Base-by-base conservation (phyloP, 257 asterid species). In the Przewalskia tangutica region DNA sequence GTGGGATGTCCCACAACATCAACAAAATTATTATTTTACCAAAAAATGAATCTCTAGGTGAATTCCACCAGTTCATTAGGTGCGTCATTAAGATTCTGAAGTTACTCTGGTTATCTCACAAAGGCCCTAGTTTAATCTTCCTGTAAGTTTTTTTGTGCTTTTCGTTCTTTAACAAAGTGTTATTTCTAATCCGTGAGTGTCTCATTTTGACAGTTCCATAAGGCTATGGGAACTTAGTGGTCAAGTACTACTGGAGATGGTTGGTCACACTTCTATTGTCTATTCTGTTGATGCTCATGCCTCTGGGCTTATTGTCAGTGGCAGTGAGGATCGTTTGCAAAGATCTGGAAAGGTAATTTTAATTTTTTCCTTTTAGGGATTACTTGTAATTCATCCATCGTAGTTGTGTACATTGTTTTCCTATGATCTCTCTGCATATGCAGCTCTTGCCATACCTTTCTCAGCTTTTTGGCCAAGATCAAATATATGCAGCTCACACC, bases 321-420 rank as follows among this genome's bases (percentile, higher is more conserved):
- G 95, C 51, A 93, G 99, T 79, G 99, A 96, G 89, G 99, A 96
- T 85, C 86, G 94, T 83, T 91, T 48, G 97, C 97, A 68, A 96
- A 91, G 89, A 90, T 96, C 86, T 96, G 99, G 99, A 96, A 92
- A 96, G 98, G 99, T 96, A 83, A 82, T 48, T 10, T 64, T 34
- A 55, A 83, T 64, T 77, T 81, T 11, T 38, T 42, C 55, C 20
- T 79, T 50, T 18, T 40, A 14, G 17, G 59, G n/a, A 76, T 23
- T 18, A 23, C 16, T 16, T 79, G 54, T 81, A 81, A 65, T 65
- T 81, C 50, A 16, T 14, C 50, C 10, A 48, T 17, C 8, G 13
- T 59, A 59, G 82, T 40, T 42, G 23, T 42, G 54, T 17, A 59
- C 73, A 20, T 79, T 40, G 53, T 78, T 59, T 63, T 23, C n/a